Evolutionary conservation across 2,329 filamentous ascomycete genomes (phyloP), one percentile per base, ranked within the genome.

Genomic region (Simplicillium aogashimaense): DNA sequence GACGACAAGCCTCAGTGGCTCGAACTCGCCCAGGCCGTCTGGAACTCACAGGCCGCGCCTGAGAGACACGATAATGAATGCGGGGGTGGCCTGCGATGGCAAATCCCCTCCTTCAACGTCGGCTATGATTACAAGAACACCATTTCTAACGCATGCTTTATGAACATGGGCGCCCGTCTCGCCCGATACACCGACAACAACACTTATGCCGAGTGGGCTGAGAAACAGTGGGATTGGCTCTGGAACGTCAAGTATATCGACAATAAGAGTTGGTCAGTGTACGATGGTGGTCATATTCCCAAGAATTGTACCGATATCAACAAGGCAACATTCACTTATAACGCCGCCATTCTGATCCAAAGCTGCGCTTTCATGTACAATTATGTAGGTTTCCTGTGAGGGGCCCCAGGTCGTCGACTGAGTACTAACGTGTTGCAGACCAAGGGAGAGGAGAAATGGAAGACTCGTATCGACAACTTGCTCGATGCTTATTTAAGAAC

Each of bases 111-210:
- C 2, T 80, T 81, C 48, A 87, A 89, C 53, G 70, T 67, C 25
- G 86, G 86, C 17, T 92, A 85, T 57, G 72, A 80, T 53, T 88
- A 89, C 67, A 92, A 81, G 58, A 81, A 81, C 53, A 71, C 66
- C 20, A 60, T 67, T 9, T 63, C 67, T 14, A 72, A 69, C 44
- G 67, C 61, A 11, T 59, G 60, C 42, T 69, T 70, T 51, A 70
- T 74, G 56, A 68, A 71, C 45, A 47, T 73, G 12, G 65, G 62
- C 3, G 68, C 80, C 2, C 73, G 81, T 3, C 66, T 86, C 2
- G 78, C 75, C 0, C 65, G 72, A 2, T 82, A 78, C 55, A 81
- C 75, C 0, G 63, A 61, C 13, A 76, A 81, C 46, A 40, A 61
- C 6, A 75, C 71, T 0, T 81, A 80, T 47, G 57, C 63, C 3